Conservation (phyloP, 2,329 filamentous ascomycete species). For the Aspergillus ochraceus region DNA sequence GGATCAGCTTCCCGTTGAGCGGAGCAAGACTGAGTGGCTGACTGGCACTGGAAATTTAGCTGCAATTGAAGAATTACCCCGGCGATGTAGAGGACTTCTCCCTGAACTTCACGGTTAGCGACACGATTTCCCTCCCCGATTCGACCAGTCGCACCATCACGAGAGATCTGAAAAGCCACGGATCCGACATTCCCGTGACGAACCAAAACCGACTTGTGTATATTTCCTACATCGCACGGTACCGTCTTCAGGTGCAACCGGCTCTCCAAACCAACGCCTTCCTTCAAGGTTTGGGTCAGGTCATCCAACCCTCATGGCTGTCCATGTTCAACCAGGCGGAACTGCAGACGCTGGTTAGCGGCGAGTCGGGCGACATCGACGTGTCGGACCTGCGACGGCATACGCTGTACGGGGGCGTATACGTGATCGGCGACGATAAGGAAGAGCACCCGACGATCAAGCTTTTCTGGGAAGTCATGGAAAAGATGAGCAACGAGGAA, state of each 20-base stretch:
- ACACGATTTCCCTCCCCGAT: conserved; percentile 59
- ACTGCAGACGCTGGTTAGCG: conserved; percentile 88
- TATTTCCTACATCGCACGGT: conserved; percentile 85
- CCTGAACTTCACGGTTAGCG: conserved; percentile 86
- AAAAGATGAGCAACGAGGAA: conserved; percentile 71
- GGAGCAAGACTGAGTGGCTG: not conserved
- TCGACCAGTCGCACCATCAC: conserved; percentile 62
- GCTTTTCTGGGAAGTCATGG: conserved; percentile 91
- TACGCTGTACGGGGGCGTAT: conserved; percentile 84
- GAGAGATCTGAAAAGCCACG: conserved; percentile 73
- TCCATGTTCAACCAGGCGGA: conserved; percentile 98
- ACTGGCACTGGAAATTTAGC: conserved; percentile 25
- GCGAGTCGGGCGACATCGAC: conserved; percentile 82
- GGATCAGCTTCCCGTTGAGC: not conserved
- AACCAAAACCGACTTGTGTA: conserved; percentile 94
- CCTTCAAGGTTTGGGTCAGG: conserved; percentile 77
- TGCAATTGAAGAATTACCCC: conserved; percentile 77
- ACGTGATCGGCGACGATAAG: conserved; percentile 83
- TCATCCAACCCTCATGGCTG: conserved; percentile 90
- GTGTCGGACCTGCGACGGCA: conserved; percentile 80
- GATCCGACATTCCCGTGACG: conserved; percentile 75
- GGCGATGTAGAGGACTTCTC: conserved; percentile 78
- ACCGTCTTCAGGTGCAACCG: conserved; percentile 80
- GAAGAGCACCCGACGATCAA: conserved; percentile 81
- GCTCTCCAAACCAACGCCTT: conserved; percentile 83